Evolutionary conservation across 768 basidiomycete genomes (phyloP).

Genomic region (Rhodotorula kratochvilovae): DNA sequence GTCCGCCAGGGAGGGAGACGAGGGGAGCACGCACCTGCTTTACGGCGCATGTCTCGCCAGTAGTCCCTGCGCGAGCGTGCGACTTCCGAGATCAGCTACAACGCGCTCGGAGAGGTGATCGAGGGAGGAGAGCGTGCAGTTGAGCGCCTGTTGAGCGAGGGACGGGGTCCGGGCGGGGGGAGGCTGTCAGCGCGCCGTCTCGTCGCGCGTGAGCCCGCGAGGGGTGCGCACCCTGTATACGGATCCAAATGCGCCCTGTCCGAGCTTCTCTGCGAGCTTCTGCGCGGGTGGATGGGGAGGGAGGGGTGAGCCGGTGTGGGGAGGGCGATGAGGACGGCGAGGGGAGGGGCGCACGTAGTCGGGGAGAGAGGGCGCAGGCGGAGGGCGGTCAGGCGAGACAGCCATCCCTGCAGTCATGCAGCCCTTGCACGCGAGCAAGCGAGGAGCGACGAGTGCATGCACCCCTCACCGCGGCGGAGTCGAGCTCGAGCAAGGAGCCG

Average conservation of each 20-base stretch:
- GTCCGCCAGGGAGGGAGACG: too few species aligned
- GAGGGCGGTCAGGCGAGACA: background rate
- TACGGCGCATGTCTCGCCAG: constrained; percentile 95
- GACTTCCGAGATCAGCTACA: constrained; percentile 53
- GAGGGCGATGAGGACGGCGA: background rate
- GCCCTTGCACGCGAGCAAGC: background rate
- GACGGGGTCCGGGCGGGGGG: background rate
- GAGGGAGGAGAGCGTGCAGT: constrained; percentile 11
- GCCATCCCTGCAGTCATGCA: too few species aligned
- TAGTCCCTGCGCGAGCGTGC: constrained; percentile 59
- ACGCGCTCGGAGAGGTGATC: accelerated
- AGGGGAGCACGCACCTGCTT: constrained; percentile 62
- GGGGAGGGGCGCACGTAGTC: constrained; percentile 21
- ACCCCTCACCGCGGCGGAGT: background rate
- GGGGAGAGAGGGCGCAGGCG: constrained; percentile 14
- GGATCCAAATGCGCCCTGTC: constrained; percentile 35
- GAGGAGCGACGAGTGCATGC: background rate
- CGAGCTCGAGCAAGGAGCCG: background rate
- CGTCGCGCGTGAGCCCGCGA: too few species aligned
- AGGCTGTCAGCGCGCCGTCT: background rate
- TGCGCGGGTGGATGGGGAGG: background rate
- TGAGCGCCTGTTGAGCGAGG: constrained; percentile 32
- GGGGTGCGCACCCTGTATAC: constrained; percentile 26
- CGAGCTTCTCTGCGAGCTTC: constrained; percentile 36
- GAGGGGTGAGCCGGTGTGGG: background rate